Evolutionary conservation across 352 stramenopile species (phyloP).

Genomic region (Globisporangium mamillatum): DNA sequence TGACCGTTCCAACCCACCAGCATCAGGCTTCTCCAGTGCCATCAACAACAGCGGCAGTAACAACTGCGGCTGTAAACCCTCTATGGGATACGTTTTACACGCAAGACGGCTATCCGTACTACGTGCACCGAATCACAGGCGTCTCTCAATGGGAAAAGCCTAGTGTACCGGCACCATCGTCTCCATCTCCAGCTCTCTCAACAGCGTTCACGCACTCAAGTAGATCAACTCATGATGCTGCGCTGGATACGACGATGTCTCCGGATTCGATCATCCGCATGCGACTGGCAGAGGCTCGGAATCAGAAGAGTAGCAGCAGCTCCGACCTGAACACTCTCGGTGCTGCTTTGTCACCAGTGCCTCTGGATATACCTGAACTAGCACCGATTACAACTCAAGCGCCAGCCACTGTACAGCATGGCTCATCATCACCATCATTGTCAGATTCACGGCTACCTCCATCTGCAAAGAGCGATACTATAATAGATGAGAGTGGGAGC

Average conservation of each 20-base stretch:
- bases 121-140: slow-evolving; percentile 64
- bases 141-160: slow-evolving; percentile 81
- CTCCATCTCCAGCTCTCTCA: neutral
- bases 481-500: neutral
- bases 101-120: slow-evolving; percentile 75
- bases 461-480: neutral
- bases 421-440: neutral
- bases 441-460: neutral
- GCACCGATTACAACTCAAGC: neutral
- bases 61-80: neutral
- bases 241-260: slow-evolving; percentile 14
- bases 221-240: neutral
- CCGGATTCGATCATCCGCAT: slow-evolving; percentile 47
- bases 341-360: neutral
- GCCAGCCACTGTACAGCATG: neutral
- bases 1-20: neutral
- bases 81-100: slow-evolving; percentile 74
- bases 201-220: neutral
- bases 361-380: neutral
- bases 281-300: slow-evolving; percentile 36
- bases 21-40: neutral
- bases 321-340: neutral
- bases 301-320: slow-evolving; percentile 20
- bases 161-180: neutral
- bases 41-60: neutral